These are phyloP conservation scores for Stephania yunnanensis DNA, from an alignment of 164 flowering plant species.

Conservation along the genomic window DNA sequence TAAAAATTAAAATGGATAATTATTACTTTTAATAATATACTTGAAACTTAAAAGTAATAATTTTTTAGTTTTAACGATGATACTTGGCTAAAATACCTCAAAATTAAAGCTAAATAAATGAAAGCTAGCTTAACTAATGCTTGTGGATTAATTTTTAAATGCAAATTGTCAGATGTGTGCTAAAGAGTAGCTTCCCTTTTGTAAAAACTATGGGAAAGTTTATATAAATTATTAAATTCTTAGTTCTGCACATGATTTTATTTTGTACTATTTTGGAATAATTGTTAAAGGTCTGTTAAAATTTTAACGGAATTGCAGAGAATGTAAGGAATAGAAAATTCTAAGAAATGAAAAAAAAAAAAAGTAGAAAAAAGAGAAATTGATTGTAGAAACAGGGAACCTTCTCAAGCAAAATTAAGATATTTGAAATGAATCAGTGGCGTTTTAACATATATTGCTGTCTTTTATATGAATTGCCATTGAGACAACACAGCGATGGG, in stretches of 20 bases:
- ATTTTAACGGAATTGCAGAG: too few relatives aligned
- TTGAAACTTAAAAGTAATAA: too few relatives aligned
- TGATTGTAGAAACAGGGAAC: too few relatives aligned
- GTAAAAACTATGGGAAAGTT: neutral
- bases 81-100: neutral
- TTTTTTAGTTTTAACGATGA: neutral
- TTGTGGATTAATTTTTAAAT: too few relatives aligned
- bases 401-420: neutral
- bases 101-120: neutral
- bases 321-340: too few relatives aligned
- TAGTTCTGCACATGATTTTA: neutral
- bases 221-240: too few relatives aligned
- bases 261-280: neutral
- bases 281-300: too few relatives aligned
- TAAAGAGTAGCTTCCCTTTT: neutral
- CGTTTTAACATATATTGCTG: too few relatives aligned
- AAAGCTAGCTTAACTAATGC: neutral
- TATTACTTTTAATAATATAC: neutral
- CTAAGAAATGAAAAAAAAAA: neutral
- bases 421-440: neutral
- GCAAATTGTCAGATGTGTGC: neutral
- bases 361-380: too few relatives aligned
- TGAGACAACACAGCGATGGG: too few relatives aligned
- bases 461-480: too few relatives aligned
- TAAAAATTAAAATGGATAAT: neutral